Evolutionary conservation across 805 yeast species (phyloP), one percentile per base, ranked within the genome.

Genomic region (Gaillardinia entomophila): DNA sequence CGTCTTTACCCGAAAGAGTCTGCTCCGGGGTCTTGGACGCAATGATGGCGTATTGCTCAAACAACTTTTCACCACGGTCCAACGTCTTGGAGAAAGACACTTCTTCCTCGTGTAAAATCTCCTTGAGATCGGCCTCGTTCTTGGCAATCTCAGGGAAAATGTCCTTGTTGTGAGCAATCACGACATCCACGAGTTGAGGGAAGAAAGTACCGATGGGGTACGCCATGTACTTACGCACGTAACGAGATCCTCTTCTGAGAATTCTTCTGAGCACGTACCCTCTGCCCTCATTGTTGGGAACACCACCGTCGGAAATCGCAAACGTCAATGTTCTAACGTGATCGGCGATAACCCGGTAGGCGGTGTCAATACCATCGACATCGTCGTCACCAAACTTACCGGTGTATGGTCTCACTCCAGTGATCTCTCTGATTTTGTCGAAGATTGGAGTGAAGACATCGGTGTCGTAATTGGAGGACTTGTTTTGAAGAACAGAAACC

Each of bases 251-350:
- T 71, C 99, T 83, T 71, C 99, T 83, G 53, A 92, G 71, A 48
- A 92, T 89, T 70, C 99, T 83, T 68, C 99, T 82, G 59, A 92
- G 69, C 27, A 92, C 99, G 54, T 92, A 92, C 50, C 99, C 99
- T 67, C 98, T 82, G 50, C 99, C 99, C 57, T 92, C 98, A 54
- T 89, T 92, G 66, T 92, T 92, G 55, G 99, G 99, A 36, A 92
- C 97, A 54, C 98, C 99, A 53, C 99, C 99, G 60, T 92, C 99
- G 25, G 95, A 85, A 38, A 92, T 73, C 31, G 99, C 97, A 61
- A 92, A 86, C 2, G 96, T 86, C 57, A 92, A 73, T 16, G 99
- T 92, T 65, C 99, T 82, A 24, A 92, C 97, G 58, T 92, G 99
- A 65, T 92, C 99, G 35, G 98, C 98, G 47, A 92, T 75, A 27